Conservation (phyloP, 371 early-diverging fungal genomes). For the Cokeromyces recurvatus region DNA sequence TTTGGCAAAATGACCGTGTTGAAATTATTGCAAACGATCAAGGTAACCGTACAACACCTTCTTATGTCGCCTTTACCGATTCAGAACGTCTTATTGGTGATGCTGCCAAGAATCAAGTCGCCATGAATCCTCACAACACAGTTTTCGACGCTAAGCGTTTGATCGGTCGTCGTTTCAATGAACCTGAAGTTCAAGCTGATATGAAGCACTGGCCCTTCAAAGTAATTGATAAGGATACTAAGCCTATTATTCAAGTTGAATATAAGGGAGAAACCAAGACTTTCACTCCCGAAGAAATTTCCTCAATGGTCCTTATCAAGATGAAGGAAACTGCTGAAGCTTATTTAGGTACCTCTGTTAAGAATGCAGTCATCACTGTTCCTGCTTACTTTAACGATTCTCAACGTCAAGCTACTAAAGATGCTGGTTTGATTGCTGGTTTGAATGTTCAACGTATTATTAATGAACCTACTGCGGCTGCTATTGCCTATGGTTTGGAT, state of each 20-base stretch:
- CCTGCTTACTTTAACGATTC: slow-evolving; percentile 79
- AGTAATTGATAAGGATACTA: neutral
- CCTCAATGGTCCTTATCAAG: slow-evolving; percentile 54
- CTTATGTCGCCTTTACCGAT: slow-evolving; percentile 74
- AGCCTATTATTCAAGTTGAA: neutral
- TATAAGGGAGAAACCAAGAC: neutral
- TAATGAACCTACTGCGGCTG: slow-evolving; percentile 97
- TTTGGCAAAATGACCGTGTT: slow-evolving; percentile 83
- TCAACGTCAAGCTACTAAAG: slow-evolving; percentile 96
- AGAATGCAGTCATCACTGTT: slow-evolving; percentile 78
- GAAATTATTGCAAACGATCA: slow-evolving; percentile 73
- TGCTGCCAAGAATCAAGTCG: slow-evolving; percentile 65
- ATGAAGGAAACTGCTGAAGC: slow-evolving; percentile 94
- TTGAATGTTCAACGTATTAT: slow-evolving; percentile 91
- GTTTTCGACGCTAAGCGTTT: slow-evolving; percentile 89
- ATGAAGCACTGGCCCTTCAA: slow-evolving; percentile 71
- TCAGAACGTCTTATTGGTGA: slow-evolving; percentile 33
- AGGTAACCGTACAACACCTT: slow-evolving; percentile 79
- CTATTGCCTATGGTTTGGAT: slow-evolving; percentile 89
- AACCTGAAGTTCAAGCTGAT: slow-evolving; percentile 70
- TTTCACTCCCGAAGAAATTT: neutral
- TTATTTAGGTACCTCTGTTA: slow-evolving; percentile 78
- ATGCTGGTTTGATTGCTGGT: slow-evolving; percentile 92
- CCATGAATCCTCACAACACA: slow-evolving; percentile 74
- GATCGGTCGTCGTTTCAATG: slow-evolving; percentile 73